These are phyloP conservation scores for Protomyces inouyei DNA, from an alignment of 1,139 yeast genomes.

Conservation along the genomic window DNA sequence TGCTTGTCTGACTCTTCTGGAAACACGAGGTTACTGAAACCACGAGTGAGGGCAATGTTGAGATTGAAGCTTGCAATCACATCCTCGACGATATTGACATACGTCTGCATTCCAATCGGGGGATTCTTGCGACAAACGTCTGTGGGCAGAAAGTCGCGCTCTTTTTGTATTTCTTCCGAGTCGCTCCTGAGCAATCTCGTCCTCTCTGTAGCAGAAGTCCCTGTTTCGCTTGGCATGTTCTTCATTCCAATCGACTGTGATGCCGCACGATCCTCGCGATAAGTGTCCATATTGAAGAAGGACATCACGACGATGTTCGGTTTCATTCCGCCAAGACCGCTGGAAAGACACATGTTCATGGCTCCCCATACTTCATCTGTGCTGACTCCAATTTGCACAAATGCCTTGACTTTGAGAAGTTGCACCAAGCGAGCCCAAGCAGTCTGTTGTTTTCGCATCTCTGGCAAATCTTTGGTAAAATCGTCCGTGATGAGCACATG, in stretches of 20 bases:
- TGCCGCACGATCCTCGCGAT: not conserved
- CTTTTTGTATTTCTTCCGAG: not conserved
- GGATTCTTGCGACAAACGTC: slow-evolving; percentile 70
- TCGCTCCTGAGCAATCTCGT: not conserved
- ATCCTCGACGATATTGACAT: slow-evolving; percentile 93
- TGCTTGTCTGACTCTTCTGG: slow-evolving; percentile 45
- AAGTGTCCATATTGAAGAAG: slow-evolving; percentile 54
- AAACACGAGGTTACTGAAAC: slow-evolving; percentile 58
- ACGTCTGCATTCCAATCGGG: slow-evolving; percentile 65
- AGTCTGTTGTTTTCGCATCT: slow-evolving; percentile 62
- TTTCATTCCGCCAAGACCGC: slow-evolving; percentile 95
- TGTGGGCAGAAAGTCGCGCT: slow-evolving; percentile 56
- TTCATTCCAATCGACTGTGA: not conserved
- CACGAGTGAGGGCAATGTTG: slow-evolving; percentile 89
- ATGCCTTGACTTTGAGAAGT: slow-evolving; percentile 72
- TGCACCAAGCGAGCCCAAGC: slow-evolving; percentile 86
- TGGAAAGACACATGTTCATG: slow-evolving; percentile 79
- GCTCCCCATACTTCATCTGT: slow-evolving; percentile 95
- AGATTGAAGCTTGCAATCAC: slow-evolving; percentile 76
- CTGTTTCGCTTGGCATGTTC: not conserved
- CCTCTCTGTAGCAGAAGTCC: not conserved
- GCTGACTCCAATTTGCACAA: slow-evolving; percentile 85
- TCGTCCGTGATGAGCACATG: slow-evolving; percentile 66
- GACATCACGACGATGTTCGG: slow-evolving; percentile 93
- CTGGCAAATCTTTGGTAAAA: slow-evolving; percentile 59